Percentiles rank a stretch among this genome's conserved stretches.
Conservation (phyloP, 2,329 filamentous ascomycete species). For the Mariannaea elegans region DNA sequence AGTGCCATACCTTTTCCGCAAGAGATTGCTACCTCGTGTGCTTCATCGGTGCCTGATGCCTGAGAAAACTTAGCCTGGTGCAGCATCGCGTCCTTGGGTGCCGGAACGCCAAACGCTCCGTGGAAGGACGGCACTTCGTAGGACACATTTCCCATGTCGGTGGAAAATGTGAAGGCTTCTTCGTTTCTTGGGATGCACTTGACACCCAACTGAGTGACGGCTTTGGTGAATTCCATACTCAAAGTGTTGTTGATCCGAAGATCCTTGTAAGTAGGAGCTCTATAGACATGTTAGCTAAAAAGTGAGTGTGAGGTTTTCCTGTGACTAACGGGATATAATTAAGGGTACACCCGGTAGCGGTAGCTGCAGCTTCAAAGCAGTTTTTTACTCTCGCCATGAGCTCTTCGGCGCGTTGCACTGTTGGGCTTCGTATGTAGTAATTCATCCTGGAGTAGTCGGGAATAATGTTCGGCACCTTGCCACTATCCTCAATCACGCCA, state of each 20-base stretch:
- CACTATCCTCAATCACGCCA: slow-evolving; percentile 48
- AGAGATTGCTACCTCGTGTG: slow-evolving; percentile 50
- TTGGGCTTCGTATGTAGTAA: slow-evolving; percentile 50
- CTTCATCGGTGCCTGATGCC: slow-evolving; percentile 52
- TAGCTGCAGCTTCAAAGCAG: slow-evolving; percentile 48
- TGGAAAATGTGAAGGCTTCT: slow-evolving; percentile 51
- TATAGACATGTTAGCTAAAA: slow-evolving; percentile 18
- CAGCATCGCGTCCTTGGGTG: slow-evolving; percentile 45
- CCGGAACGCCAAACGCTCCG: slow-evolving; percentile 56
- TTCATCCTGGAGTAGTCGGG: slow-evolving; percentile 50
- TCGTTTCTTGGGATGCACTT: slow-evolving; percentile 47
- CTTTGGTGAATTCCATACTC: slow-evolving; percentile 51
- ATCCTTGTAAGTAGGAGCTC: slow-evolving; percentile 53
- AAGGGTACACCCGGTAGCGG: slow-evolving; percentile 47
- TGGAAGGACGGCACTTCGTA: slow-evolving; percentile 58
- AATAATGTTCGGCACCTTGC: slow-evolving; percentile 51
- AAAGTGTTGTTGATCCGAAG: slow-evolving; percentile 55
- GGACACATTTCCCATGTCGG: slow-evolving; percentile 62
- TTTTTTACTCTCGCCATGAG: slow-evolving; percentile 44
- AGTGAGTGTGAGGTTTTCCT: neutral
- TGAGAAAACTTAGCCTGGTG: slow-evolving; percentile 54
- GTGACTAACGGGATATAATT: slow-evolving; percentile 46
- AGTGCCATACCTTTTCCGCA: slow-evolving; percentile 56
- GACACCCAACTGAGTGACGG: slow-evolving; percentile 52
- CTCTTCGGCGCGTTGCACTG: slow-evolving; percentile 39